Evolutionary conservation across 345 rosid genomes (phyloP).

Genomic region (Excoecaria agallocha): DNA sequence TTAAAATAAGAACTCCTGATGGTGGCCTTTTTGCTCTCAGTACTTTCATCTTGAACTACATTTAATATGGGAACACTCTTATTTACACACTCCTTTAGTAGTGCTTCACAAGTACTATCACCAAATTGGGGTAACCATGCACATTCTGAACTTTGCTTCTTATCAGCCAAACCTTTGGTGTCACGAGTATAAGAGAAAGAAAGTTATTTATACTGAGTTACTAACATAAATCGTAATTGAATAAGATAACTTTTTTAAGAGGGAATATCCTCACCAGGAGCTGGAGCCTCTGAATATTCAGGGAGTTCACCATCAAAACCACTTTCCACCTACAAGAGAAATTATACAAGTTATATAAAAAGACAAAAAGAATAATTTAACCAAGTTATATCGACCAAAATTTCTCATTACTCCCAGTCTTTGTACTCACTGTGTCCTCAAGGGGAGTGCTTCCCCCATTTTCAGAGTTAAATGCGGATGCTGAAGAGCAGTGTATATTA

Average conservation of each 20-base stretch:
- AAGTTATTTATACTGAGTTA: background rate
- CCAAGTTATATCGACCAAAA: constrained; percentile 11
- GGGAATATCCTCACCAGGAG: constrained; percentile 35
- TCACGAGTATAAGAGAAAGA: constrained; percentile 10
- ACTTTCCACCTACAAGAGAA: constrained; percentile 44
- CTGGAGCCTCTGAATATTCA: constrained; percentile 25
- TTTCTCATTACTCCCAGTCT: constrained; percentile 7
- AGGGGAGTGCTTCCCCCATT: constrained; percentile 19
- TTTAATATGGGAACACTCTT: constrained; percentile 18
- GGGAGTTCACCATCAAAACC: constrained; percentile 25
- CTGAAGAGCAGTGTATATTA: constrained; percentile 24
- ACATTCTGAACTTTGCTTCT: constrained; percentile 20
- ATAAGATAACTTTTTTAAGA: constrained; percentile 5
- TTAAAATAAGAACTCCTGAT: constrained; percentile 66
- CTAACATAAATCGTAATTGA: background rate
- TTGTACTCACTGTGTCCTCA: constrained; percentile 41
- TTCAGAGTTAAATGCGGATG: constrained; percentile 22
- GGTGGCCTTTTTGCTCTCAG: constrained; percentile 45
- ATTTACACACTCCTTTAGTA: constrained; percentile 28
- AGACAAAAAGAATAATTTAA: constrained; percentile 13
- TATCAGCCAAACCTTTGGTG: constrained; percentile 22
- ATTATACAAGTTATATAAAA: constrained; percentile 4
- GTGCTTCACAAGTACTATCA: constrained; percentile 29
- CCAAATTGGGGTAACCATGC: constrained; percentile 25
- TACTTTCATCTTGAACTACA: constrained; percentile 38